These are phyloP conservation scores for Closterium sp. DNA, from an alignment of 139 green algal species.

Conservation along the genomic window DNA sequence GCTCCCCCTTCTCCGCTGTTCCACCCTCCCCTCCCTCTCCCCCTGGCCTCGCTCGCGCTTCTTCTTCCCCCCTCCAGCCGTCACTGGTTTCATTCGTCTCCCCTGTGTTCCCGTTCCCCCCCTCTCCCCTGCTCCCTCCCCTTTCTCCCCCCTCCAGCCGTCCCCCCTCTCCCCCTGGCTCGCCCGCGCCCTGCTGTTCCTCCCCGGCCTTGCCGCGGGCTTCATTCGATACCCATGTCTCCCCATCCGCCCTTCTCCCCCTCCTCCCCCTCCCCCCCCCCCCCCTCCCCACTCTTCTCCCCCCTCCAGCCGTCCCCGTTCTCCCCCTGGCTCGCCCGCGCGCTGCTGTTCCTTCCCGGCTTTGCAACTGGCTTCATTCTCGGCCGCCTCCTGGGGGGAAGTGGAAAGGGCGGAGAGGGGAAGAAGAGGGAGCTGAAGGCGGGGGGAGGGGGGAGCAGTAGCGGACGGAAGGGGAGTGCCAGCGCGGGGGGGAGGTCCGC, in stretches of 20 bases:
- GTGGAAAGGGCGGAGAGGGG: not conserved
- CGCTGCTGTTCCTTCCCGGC: not conserved
- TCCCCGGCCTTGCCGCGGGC: not conserved
- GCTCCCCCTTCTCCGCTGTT: not conserved
- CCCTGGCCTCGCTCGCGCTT: too few relatives aligned
- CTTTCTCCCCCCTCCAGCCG: not conserved
- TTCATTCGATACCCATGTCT: not conserved
- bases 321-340: not conserved
- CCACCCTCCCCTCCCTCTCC: too few relatives aligned
- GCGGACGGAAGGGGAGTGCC: not conserved
- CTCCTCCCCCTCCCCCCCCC: too few relatives aligned
- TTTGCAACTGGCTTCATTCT: not conserved
- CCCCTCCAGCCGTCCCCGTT: not conserved
- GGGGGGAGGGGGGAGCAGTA: not conserved
- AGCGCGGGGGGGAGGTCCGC: not conserved
- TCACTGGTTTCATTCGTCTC: too few relatives aligned
- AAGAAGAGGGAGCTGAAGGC: not conserved
- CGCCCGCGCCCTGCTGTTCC: not conserved
- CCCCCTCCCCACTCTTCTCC: not conserved
- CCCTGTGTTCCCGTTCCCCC: not conserved
- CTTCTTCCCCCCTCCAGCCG: too few relatives aligned
- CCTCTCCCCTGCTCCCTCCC: not conserved
- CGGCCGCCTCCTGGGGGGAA: not conserved
- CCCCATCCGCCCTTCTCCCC: not conserved
- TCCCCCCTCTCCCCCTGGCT: not conserved